These are phyloP conservation scores for Starmerella bombicola DNA, from an alignment of 805 yeast genomes.

Conservation along the genomic window DNA sequence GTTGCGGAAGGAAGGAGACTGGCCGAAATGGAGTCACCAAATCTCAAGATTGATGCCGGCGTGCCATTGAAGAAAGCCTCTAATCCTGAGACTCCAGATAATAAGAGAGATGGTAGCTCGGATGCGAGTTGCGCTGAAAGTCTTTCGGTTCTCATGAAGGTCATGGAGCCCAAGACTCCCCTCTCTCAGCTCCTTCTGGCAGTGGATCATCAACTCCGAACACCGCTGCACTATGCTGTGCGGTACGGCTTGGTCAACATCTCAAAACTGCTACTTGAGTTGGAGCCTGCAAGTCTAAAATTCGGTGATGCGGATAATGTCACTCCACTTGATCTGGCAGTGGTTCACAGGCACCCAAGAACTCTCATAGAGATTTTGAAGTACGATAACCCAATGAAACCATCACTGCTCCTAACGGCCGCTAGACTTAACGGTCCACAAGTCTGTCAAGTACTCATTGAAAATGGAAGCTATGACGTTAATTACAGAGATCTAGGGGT, in stretches of 20 bases:
- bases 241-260: conserved; percentile 69
- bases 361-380: conserved; percentile 52
- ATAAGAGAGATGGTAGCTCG: background rate
- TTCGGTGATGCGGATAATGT: conserved; percentile 54
- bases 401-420: conserved; percentile 45
- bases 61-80: background rate
- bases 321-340: conserved; percentile 74
- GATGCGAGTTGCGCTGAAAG: conserved; percentile 1
- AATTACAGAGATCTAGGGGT: conserved; percentile 41
- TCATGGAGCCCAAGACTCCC: background rate
- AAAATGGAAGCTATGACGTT: conserved; percentile 40
- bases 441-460: conserved; percentile 42
- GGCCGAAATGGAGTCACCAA: conserved; percentile 3
- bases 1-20: conserved; percentile 54
- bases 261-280: conserved; percentile 42
- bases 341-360: conserved; percentile 68
- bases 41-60: conserved; percentile 10
- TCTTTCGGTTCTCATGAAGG: background rate
- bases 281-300: conserved; percentile 19
- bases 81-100: background rate
- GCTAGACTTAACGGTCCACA: conserved; percentile 51
- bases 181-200: conserved; percentile 35
- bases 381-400: conserved; percentile 21
- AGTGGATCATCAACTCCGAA: conserved; percentile 62
- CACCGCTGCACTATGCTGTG: conserved; percentile 83